These are phyloP conservation scores for Melampsora americana DNA, from an alignment of 1,284 basidiomycete genomes.

Conservation along the genomic window DNA sequence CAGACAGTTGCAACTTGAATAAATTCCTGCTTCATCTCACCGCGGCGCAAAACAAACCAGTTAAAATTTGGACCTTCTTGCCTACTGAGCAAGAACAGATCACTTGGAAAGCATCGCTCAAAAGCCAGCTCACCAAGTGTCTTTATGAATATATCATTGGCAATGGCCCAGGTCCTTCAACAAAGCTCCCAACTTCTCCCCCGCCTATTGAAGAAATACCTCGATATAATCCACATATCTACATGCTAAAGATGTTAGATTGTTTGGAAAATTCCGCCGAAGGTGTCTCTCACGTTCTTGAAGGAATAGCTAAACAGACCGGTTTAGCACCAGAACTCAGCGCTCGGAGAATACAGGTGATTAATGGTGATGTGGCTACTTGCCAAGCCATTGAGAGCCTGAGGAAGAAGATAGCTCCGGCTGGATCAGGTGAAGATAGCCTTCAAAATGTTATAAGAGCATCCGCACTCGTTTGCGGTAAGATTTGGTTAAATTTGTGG, in stretches of 20 bases:
- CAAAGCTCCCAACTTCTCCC: not conserved
- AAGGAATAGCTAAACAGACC: not conserved
- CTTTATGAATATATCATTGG: not conserved
- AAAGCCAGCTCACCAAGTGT: too few relatives aligned
- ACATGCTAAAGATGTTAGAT: conserved; percentile 11
- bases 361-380: conserved; percentile 12
- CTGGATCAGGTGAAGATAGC: not conserved
- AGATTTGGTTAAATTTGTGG: too few relatives aligned
- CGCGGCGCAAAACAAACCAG: not conserved
- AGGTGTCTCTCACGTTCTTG: conserved; percentile 10
- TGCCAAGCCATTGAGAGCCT: not conserved
- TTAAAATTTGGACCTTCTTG: not conserved
- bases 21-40: not conserved
- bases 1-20: not conserved
- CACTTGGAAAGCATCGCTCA: not conserved
- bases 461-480: too few relatives aligned
- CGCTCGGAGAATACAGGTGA: not conserved
- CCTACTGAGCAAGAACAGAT: not conserved
- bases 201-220: conserved; percentile 3
- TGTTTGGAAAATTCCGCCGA: conserved; percentile 7
- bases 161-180: not conserved
- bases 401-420: not conserved
- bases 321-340: conserved; percentile 3
- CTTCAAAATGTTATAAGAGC: conserved; percentile 11
- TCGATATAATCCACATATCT: conserved; percentile 3